Percentiles rank a stretch among this genome's conserved stretches.
Conservation (phyloP, 805 yeast genomes). For the Cyberlindnera mycetangii region DNA sequence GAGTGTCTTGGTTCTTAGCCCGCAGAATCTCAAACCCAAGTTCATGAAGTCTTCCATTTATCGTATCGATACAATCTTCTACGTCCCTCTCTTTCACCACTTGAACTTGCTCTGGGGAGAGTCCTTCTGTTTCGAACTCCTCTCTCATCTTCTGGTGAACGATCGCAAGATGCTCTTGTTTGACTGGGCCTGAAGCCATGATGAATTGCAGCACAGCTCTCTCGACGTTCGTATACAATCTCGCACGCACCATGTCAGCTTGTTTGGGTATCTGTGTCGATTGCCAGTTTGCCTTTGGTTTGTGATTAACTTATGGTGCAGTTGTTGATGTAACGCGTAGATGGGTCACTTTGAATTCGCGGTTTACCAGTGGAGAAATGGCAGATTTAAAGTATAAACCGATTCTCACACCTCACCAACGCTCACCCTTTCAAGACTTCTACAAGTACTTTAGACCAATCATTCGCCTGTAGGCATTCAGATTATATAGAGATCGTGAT, state of each 20-base stretch:
- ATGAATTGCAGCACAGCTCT: constrained; percentile 15
- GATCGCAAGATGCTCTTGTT: constrained; percentile 3
- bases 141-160: constrained; percentile 11
- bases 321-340: not conserved
- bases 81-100: constrained; percentile 8
- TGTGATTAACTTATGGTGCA: not conserved
- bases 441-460: too few species aligned
- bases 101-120: constrained; percentile 5
- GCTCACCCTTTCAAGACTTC: too few species aligned
- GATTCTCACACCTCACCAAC: too few species aligned
- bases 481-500: too few species aligned
- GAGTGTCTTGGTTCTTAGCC: constrained; percentile 33
- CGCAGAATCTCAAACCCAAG: constrained; percentile 39
- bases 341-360: not conserved
- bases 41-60: constrained; percentile 23
- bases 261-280: too few species aligned
- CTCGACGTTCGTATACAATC: constrained; percentile 14
- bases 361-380: not conserved
- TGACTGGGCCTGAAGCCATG: constrained; percentile 9
- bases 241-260: too few species aligned
- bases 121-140: constrained; percentile 4
- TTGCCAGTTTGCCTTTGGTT: not conserved
- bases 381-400: not conserved
- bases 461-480: too few species aligned
- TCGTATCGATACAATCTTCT: constrained; percentile 26